Percentiles rank a stretch among this genome's conserved stretches.
Evolutionary conservation across 192 early-diverging fungal species (phyloP).

Genomic region (Linnemannia exigua): DNA sequence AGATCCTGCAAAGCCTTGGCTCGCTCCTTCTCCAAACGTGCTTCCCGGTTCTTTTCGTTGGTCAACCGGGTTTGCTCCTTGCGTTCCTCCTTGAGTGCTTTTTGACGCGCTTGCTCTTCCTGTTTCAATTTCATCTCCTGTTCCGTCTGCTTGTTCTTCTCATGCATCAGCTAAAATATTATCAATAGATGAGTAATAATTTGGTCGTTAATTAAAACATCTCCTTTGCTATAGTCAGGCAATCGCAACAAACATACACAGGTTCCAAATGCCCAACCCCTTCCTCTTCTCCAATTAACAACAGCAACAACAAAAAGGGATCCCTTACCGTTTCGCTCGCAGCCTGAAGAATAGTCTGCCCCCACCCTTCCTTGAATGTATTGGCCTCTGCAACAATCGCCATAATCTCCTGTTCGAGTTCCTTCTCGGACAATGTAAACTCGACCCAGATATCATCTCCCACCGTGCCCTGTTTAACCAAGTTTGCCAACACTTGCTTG

Average conservation of each 20-base stretch:
- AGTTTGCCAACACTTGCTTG: slow-evolving; percentile 78
- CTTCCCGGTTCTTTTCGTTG: slow-evolving; percentile 59
- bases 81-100: slow-evolving; percentile 59
- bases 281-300: slow-evolving; percentile 1
- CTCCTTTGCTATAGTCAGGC: too few species aligned
- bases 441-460: slow-evolving; percentile 87
- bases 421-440: slow-evolving; percentile 83
- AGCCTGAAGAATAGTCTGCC: slow-evolving; percentile 84
- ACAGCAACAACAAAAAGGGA: background rate
- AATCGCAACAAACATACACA: background rate
- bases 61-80: slow-evolving; percentile 59
- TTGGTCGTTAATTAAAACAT: background rate
- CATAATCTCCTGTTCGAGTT: slow-evolving; percentile 82
- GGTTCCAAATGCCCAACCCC: background rate
- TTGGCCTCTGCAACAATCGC: slow-evolving; percentile 89
- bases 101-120: slow-evolving; percentile 65
- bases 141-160: slow-evolving; percentile 65
- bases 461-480: slow-evolving; percentile 85
- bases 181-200: background rate
- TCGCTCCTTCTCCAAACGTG: slow-evolving; percentile 50
- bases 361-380: slow-evolving; percentile 83
- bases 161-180: slow-evolving; percentile 51
- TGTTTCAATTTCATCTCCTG: slow-evolving; percentile 63
- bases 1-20: slow-evolving; percentile 61
- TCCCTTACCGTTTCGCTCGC: slow-evolving; percentile 81